Evolutionary conservation across 1,139 yeast genomes (phyloP), one percentile per base, ranked within the genome.

Genomic region (Williopsis jadinii): DNA sequence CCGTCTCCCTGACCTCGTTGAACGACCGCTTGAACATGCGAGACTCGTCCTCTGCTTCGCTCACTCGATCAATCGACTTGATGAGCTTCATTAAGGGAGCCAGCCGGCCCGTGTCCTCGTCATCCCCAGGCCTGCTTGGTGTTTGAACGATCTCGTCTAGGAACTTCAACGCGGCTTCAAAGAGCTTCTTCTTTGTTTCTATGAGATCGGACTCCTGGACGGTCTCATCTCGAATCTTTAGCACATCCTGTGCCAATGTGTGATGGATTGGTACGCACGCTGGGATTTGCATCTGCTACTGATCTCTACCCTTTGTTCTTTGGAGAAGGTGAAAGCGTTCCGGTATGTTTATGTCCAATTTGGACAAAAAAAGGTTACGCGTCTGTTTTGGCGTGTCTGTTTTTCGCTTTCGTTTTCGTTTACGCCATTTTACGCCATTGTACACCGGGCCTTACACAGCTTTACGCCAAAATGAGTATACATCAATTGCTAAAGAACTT

Each of bases 401-500:
- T 19, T 19, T 19, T 19, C 24, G 24, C 6, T 19, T 19, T 19
- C 24, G 24, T 19, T 19, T 19, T 19, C 24, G 6, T 19, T 6
- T 19, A 19, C 24, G 6, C 24, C 4, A 19, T 19, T 19, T 19
- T 19, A 19, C 24, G 24, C 24, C 24, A 19, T 19, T 19, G 4
- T 19, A 19, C 24, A 19, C 24, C n/a, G n/a, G 24, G 24, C 6
- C 24, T 19, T 19, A 19, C 24, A 6, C 24, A 19, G 6, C 24
- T 19, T 19, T 19, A 19, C 24, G 24, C 24, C 24, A 19, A 19
- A 19, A 19, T 19, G 6, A 19, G 6, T 19, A 19, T 24, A 33
- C 27, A 11, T 24, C 8, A 26, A 31, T 36, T 42, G 5, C 55
- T 50, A 44, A 81, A 81, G 54, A 81, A 81, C 54, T 75, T 80